Evolutionary conservation across 768 basidiomycete species (phyloP).

Genomic region (Rhizopogon vulgaris): DNA sequence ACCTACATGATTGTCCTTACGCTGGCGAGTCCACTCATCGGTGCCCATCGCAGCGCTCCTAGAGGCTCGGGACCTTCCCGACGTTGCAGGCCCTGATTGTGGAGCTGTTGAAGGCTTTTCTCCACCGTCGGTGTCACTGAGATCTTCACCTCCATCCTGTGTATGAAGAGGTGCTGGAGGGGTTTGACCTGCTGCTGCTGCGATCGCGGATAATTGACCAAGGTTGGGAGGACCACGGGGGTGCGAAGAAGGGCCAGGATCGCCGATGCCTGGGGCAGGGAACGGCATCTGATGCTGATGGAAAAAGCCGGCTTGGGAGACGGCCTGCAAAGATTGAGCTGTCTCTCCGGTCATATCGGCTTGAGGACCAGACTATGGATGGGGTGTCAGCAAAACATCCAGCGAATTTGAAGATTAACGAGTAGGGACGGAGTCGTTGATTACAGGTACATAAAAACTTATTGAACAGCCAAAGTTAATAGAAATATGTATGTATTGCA

Average conservation of each 20-base stretch:
- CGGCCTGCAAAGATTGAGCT: slow-evolving; percentile 50
- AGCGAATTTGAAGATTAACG: neutral
- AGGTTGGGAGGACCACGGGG: slow-evolving; percentile 62
- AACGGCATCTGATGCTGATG: slow-evolving; percentile 20
- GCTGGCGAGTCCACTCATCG: slow-evolving; percentile 74
- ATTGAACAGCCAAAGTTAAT: neutral
- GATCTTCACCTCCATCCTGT: slow-evolving; percentile 14
- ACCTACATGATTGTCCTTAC: slow-evolving; percentile 79
- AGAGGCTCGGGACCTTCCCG: slow-evolving; percentile 42
- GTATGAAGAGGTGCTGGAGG: slow-evolving; percentile 12
- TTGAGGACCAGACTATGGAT: slow-evolving; percentile 34
- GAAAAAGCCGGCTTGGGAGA: slow-evolving; percentile 38
- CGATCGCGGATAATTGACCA: slow-evolving; percentile 46
- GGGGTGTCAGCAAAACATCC: neutral
- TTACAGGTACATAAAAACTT: slow-evolving; percentile 2
- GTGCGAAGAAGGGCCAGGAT: slow-evolving; percentile 70
- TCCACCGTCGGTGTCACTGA: slow-evolving; percentile 22
- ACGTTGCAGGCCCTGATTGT: slow-evolving; percentile 20
- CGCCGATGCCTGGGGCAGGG: slow-evolving; percentile 46
- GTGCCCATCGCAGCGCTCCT: slow-evolving; percentile 59
- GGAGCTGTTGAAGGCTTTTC: slow-evolving; percentile 21
- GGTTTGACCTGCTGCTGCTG: slow-evolving; percentile 41
- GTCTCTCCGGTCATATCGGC: slow-evolving; percentile 57
- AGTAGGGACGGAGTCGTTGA: slow-evolving; percentile 3
- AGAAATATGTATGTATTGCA: neutral